phyloP scores from a whole-genome alignment of 2,329 filamentous ascomycete genomes.

The Fonsecaea erecta region DNA sequence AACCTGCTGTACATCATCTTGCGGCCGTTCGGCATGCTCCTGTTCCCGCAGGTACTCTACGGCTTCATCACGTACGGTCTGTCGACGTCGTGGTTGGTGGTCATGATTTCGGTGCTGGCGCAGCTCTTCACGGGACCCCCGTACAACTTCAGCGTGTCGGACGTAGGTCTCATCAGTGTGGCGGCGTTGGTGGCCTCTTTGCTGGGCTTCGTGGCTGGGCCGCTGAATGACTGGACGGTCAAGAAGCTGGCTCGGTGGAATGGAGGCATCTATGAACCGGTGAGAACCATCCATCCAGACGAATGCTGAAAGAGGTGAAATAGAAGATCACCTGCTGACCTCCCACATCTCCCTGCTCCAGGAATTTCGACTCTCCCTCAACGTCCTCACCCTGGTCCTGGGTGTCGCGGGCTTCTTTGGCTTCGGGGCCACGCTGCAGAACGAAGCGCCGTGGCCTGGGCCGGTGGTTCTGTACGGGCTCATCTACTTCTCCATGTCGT shows the following conservation, averaged over 20 bases:
- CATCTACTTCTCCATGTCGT: slow-evolving; percentile 36
- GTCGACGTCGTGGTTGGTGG: slow-evolving; percentile 33
- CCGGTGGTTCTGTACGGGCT: slow-evolving; percentile 29
- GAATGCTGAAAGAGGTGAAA: not conserved
- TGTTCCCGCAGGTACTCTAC: slow-evolving; percentile 42
- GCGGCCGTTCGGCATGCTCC: slow-evolving; percentile 42
- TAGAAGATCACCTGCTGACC: too few species aligned
- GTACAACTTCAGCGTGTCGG: slow-evolving; percentile 41
- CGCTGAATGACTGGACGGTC: slow-evolving; percentile 41
- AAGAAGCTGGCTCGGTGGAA: slow-evolving; percentile 50
- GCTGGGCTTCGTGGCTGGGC: slow-evolving; percentile 32
- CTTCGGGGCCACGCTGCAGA: slow-evolving; percentile 41
- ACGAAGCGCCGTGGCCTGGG: slow-evolving; percentile 27
- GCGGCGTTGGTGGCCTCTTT: slow-evolving; percentile 24
- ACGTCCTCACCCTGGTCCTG: slow-evolving; percentile 27
- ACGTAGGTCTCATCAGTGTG: slow-evolving; percentile 37
- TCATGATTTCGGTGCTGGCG: slow-evolving; percentile 37
- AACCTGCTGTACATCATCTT: slow-evolving; percentile 38
- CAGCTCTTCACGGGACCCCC: slow-evolving; percentile 42
- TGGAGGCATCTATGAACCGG: slow-evolving; percentile 48
- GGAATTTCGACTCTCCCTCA: slow-evolving; percentile 43
- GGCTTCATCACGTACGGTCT: slow-evolving; percentile 39
- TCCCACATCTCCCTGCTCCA: not conserved
- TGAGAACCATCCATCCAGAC: not conserved
- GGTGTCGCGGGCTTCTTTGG: slow-evolving; percentile 45